These are phyloP conservation scores for Fusarium verrucosum DNA, from an alignment of 2,329 filamentous ascomycete genomes.

Conservation along the genomic window DNA sequence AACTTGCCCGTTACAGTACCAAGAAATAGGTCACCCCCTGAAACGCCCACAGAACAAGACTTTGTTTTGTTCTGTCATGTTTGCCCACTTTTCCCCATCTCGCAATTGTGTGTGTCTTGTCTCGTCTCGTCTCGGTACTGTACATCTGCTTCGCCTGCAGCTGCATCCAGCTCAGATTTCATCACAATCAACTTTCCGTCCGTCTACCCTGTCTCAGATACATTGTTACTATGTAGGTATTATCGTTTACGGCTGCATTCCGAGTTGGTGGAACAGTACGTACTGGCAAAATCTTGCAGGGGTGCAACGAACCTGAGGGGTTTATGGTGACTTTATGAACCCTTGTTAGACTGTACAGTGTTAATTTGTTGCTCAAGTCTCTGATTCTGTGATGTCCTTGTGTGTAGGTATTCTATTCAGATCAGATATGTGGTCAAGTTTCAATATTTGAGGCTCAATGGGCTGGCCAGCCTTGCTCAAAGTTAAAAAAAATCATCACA, in stretches of 20 bases:
- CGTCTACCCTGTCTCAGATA: conserved; percentile 6
- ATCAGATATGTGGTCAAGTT: background rate
- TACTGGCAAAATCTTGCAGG: conserved; percentile 26
- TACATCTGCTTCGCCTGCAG: no score
- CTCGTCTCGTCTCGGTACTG: no score
- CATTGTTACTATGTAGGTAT: conserved; percentile 35
- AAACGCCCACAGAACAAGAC: conserved; percentile 6
- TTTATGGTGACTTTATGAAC: background rate
- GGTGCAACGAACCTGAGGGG: conserved; percentile 42
- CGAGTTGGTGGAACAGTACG: background rate
- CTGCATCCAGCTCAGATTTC: background rate
- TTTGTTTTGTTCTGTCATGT: conserved; percentile 11
- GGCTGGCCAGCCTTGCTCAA: background rate
- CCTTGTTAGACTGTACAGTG: conserved; percentile 1
- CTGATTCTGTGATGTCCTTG: background rate
- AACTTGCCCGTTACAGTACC: conserved; percentile 22
- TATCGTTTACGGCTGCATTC: conserved; percentile 20
- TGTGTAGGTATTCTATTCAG: background rate
- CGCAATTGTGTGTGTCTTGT: conserved; percentile 1
- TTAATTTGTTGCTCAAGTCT: background rate
- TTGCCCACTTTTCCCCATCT: conserved; percentile 13
- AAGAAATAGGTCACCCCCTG: conserved; percentile 21
- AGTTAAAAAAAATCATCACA: background rate
- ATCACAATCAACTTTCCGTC: background rate
- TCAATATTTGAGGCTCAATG: background rate